Base-by-base conservation (phyloP, 805 yeast species). In the Candida ficus region DNA sequence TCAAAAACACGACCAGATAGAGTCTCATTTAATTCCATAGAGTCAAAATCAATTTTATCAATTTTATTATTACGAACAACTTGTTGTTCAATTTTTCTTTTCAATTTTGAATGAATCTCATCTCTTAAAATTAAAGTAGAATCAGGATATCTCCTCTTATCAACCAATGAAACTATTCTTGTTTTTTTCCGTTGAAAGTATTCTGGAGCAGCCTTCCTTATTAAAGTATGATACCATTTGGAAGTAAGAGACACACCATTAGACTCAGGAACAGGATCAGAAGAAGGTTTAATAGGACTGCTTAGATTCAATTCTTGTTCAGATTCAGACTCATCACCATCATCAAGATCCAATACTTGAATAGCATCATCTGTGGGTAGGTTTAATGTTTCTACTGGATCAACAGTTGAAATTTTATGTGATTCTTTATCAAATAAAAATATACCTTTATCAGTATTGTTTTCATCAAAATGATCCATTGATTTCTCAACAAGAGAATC, bases 71-170 rank as follows among this genome's bases (percentile, higher is more conserved):
- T 23, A 19, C 27, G n/a, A 11, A 10, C 8, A 4, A 35, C 14
- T n/a, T 20, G 35, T 12, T 22, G 16, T n/a, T 29, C 11, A 4
- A 44, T 31, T 19, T 30, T 42, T n/a, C 33, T 19, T 14, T 35
- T 38, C 27, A 38, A 41, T 2, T 33, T 3, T 2, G 34, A 10
- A 9, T 33, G 29, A 2, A 43, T n/a, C 23, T 43, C 43, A 8
- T 13, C 2, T 18, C n/a, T 13, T 9, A 42, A 7, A 3, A 26
- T 12, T 8, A 18, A 23, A 8, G 13, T 14, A 6, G 41, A 38
- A 25, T 36, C 33, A 7, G 25, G 31, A 13, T 36, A 20, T 2
- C 3, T 29, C 12, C 33, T 28, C 16, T 14, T 9, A n/a, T 19
- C 22, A n/a, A 29, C 9, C 9, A 13, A n/a, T 13, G 16, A 7